Conservation (phyloP, 176 grass and related monocot species). For the sorghum (Sorghum bicolor) region Sorghum_bicolor_NCBIv3 NC_012871.2:3911001-3911500, state of each 20-base stretch:
- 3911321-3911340: slow-evolving; percentile 59
- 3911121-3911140: slow-evolving; percentile 36
- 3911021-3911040: slow-evolving; percentile 39
- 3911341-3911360: slow-evolving; percentile 58
- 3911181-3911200: slow-evolving; percentile 68
- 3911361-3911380: slow-evolving; percentile 56
- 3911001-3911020: slow-evolving; percentile 41
- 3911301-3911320: slow-evolving; percentile 50
- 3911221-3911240: slow-evolving; percentile 45
- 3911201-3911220: slow-evolving; percentile 59
- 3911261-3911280: slow-evolving; percentile 53
- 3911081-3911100: slow-evolving; percentile 51
- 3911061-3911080: slow-evolving; percentile 54
- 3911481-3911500: not conserved
- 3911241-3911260: slow-evolving; percentile 28
- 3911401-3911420: slow-evolving; percentile 23
- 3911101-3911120: slow-evolving; percentile 57
- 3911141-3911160: slow-evolving; percentile 50
- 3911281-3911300: slow-evolving; percentile 25
- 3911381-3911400: slow-evolving; percentile 47
- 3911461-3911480: not conserved
- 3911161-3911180: slow-evolving; percentile 56
- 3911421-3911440: not conserved
- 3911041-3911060: slow-evolving; percentile 63
- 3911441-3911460: not conserved